phyloP scores from a whole-genome alignment of 192 early-diverging fungal species.

The Umbelopsis sp. region DNA sequence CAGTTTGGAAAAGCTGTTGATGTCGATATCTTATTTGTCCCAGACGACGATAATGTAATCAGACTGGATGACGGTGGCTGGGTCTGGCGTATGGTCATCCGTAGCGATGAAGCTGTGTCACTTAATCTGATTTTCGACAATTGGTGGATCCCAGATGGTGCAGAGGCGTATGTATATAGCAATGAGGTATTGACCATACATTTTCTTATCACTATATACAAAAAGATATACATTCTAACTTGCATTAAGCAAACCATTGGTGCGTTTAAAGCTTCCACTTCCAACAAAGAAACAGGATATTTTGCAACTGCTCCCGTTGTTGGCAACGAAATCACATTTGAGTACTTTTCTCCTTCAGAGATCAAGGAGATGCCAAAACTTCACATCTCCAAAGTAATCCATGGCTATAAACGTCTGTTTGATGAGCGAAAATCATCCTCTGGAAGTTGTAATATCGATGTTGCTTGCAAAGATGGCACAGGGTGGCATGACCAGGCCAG shows the following conservation, averaged over 20 bases:
- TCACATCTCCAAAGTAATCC: conserved; percentile 39
- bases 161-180: conserved; percentile 47
- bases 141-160: conserved; percentile 35
- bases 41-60: neutral
- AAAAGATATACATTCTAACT: neutral
- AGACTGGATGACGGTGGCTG: conserved; percentile 27
- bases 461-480: conserved; percentile 35
- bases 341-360: conserved; percentile 30
- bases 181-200: conserved; percentile 21
- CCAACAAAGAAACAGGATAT: conserved; percentile 42
- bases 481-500: conserved; percentile 42
- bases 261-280: conserved; percentile 40
- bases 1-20: conserved; percentile 47
- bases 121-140: conserved; percentile 51
- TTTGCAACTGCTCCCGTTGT: conserved; percentile 46
- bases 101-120: conserved; percentile 38
- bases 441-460: conserved; percentile 48
- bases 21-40: conserved; percentile 29
- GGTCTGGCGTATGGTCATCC: conserved; percentile 47
- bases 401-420: conserved; percentile 46
- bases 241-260: conserved; percentile 28
- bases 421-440: conserved; percentile 33
- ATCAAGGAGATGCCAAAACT: conserved; percentile 31
- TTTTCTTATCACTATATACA: too few species aligned
- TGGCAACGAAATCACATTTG: conserved; percentile 41